phyloP scores from a whole-genome alignment of 495 filamentous ascomycete species.

The Paragyromitra xinjiangensis region DNA sequence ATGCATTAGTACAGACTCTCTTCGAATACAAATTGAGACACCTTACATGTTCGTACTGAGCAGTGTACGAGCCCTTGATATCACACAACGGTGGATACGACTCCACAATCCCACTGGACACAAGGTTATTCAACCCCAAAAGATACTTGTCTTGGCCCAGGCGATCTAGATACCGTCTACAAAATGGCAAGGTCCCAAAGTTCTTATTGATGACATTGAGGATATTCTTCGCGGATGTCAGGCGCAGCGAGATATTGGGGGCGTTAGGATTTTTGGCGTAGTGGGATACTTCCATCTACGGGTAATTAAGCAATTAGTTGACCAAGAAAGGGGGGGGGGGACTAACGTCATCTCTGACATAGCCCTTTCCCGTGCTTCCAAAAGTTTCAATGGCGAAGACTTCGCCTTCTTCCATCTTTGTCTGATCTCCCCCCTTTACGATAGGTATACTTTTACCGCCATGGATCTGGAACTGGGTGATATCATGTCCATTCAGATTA shows the following conservation, averaged over 20 bases:
- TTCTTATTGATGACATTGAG: slow-evolving; percentile 90
- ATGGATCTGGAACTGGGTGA: slow-evolving; percentile 85
- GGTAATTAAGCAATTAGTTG: slow-evolving; percentile 27
- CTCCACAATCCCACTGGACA: slow-evolving; percentile 83
- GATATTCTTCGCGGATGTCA: slow-evolving; percentile 81
- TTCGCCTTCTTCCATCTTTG: slow-evolving; percentile 95
- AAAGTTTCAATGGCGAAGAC: slow-evolving; percentile 94
- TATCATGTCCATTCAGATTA: slow-evolving; percentile 89
- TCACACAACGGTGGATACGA: slow-evolving; percentile 89
- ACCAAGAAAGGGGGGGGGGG: not conserved
- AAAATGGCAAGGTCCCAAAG: slow-evolving; percentile 88
- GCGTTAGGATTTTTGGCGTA: slow-evolving; percentile 74
- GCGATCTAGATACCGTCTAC: slow-evolving; percentile 83
- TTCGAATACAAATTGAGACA: not conserved
- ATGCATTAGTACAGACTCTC: slow-evolving; percentile 51
- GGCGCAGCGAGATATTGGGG: slow-evolving; percentile 71
- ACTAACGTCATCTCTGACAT: slow-evolving; percentile 77
- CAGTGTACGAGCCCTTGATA: slow-evolving; percentile 93
- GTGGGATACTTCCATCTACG: slow-evolving; percentile 74
- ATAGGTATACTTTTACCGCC: slow-evolving; percentile 90
- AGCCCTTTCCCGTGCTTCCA: slow-evolving; percentile 88
- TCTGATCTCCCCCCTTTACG: slow-evolving; percentile 79
- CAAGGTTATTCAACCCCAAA: slow-evolving; percentile 87
- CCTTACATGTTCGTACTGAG: slow-evolving; percentile 92
- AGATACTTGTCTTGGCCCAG: slow-evolving; percentile 89